Evolutionary conservation across 257 asterid genomes (phyloP), one percentile per base, ranked within the genome.

Genomic region (Gentiana macrophylla): DNA sequence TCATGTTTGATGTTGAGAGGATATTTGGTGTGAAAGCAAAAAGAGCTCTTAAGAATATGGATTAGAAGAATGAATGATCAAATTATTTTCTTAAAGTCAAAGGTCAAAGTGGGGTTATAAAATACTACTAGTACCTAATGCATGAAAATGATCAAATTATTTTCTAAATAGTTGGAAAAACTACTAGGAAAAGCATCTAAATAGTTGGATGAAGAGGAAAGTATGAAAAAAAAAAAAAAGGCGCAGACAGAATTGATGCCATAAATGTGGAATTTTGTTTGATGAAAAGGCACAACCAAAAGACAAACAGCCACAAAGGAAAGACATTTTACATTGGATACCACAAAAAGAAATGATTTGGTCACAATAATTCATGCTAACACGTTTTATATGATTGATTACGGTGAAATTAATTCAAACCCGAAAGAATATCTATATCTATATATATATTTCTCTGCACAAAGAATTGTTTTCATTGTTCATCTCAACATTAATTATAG

Each of bases 71-170:
- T n/a, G n/a, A n/a, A n/a, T 32, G 58, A 69, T 64, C 60, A 65
- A 61, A 77, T 75, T 70, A 71, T 62, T 75, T 75, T 43, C 79
- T 71, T 65, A 49, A 74, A 67, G 70, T 71, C 47, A 64, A 60
- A 72, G 75, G 52, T 50, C 35, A 66, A 57, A 68, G 66, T 62
- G 48, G 63, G 74, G 73, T 66, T 65, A 41, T 41, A 41, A 5
- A 1, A 41, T 66, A 35, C 68, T n/a, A n/a, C n/a, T n/a, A n/a
- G n/a, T n/a, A n/a, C n/a, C n/a, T n/a, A n/a, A n/a, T n/a, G n/a
- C n/a, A n/a, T n/a, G n/a, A n/a, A n/a, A n/a, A 24, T 32, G 58
- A 67, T 64, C 60, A 65, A 61, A 77, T 75, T 70, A 71, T 62
- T 75, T 75, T 43, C 79, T n/a, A n/a, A n/a, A n/a, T n/a, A n/a